phyloP scores from a whole-genome alignment of 1,284 basidiomycete genomes.

The Puccinia coronata region DNA sequence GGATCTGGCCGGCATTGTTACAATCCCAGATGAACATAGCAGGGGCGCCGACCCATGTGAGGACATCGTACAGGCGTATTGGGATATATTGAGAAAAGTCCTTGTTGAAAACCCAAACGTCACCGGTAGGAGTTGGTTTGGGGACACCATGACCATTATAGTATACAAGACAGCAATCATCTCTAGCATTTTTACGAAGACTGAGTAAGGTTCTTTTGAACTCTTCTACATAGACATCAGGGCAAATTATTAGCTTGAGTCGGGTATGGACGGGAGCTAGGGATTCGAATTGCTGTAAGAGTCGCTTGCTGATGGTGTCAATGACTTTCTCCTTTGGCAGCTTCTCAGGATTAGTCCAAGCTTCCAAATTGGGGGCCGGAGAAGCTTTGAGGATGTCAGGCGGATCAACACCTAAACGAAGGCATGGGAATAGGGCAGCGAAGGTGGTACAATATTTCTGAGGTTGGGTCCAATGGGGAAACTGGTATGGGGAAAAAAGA shows the following conservation, averaged over 20 bases:
- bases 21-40: slow-evolving; percentile 50
- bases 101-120: slow-evolving; percentile 50
- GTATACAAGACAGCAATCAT: slow-evolving; percentile 43
- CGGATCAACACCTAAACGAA: slow-evolving; percentile 46
- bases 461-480: slow-evolving; percentile 40
- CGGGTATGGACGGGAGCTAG: slow-evolving; percentile 45
- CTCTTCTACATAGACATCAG: slow-evolving; percentile 45
- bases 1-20: slow-evolving; percentile 49
- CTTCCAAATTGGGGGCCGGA: slow-evolving; percentile 47
- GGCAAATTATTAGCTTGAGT: slow-evolving; percentile 46
- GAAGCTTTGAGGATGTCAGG: slow-evolving; percentile 48
- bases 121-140: slow-evolving; percentile 46
- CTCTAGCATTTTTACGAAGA: slow-evolving; percentile 43
- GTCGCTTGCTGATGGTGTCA: slow-evolving; percentile 39
- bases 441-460: slow-evolving; percentile 41
- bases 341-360: slow-evolving; percentile 42
- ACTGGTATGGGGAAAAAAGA: slow-evolving; percentile 12
- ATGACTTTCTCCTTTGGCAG: slow-evolving; percentile 39
- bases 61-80: slow-evolving; percentile 42
- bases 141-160: slow-evolving; percentile 50
- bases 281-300: slow-evolving; percentile 44
- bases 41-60: slow-evolving; percentile 44
- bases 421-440: slow-evolving; percentile 48
- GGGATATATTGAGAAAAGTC: slow-evolving; percentile 49
- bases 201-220: slow-evolving; percentile 46